Evolutionary conservation across 768 basidiomycete species (phyloP).

Genomic region (Sistotremastrum suecicum): DNA sequence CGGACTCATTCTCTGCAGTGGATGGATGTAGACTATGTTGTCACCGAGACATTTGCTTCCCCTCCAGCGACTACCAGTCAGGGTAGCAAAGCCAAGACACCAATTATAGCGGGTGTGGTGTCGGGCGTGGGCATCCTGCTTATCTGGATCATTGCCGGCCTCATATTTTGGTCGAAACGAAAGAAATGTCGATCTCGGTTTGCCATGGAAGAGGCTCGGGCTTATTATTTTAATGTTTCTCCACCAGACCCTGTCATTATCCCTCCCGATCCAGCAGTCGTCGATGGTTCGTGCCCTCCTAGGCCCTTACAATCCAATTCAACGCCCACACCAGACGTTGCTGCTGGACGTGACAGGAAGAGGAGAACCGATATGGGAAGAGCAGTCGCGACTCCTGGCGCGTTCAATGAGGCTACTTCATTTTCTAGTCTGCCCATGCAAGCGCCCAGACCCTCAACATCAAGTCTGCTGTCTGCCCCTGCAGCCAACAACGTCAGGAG

Average conservation of each 20-base stretch:
- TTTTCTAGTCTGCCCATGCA: not conserved
- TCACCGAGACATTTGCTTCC: not conserved
- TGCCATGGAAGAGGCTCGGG: not conserved
- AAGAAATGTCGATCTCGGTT: not conserved
- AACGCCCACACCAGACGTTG: not conserved
- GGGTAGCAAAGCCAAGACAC: slow-evolving; percentile 32
- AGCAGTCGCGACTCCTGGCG: not conserved
- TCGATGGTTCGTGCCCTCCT: slow-evolving; percentile 32
- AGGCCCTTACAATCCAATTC: slow-evolving; percentile 14
- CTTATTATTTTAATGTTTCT: not conserved
- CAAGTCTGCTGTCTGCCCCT: no score
- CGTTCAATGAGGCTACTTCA: not conserved
- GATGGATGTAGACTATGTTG: slow-evolving; percentile 7
- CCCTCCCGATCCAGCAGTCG: slow-evolving; percentile 55
- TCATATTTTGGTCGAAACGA: not conserved
- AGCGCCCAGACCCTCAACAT: not conserved
- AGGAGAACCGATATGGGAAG: not conserved
- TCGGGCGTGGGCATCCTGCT: slow-evolving; percentile 38
- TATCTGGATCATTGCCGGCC: slow-evolving; percentile 11
- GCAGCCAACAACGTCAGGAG: no score
- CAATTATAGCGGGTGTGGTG: slow-evolving; percentile 45
- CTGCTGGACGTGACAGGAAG: not conserved
- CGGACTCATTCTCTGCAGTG: slow-evolving; percentile 18
- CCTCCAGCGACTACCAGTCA: slow-evolving; percentile 20
- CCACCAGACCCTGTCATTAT: slow-evolving; percentile 36